phyloP scores from a whole-genome alignment of 2,329 filamentous ascomycete genomes.

The Neonectria magnoliae region DNA sequence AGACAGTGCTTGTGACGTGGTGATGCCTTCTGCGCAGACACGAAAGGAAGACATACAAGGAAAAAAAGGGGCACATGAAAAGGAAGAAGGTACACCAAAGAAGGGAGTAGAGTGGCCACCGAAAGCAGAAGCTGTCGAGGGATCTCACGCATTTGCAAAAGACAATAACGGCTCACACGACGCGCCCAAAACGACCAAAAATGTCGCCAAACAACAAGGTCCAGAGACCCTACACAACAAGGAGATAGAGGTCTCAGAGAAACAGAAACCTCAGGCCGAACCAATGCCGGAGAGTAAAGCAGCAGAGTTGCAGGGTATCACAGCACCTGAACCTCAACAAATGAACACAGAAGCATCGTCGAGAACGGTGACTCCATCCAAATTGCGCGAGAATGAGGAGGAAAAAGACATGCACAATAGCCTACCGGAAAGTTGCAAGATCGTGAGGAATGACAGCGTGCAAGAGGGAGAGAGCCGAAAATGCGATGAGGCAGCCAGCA shows the following conservation, averaged over 20 bases:
- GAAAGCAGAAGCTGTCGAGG: background rate
- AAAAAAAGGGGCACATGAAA: background rate
- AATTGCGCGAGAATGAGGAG: slow-evolving; percentile 1
- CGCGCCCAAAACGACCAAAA: background rate
- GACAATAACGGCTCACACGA: slow-evolving; percentile 20
- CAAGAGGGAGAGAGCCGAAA: slow-evolving; percentile 1
- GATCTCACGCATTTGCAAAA: slow-evolving; percentile 7
- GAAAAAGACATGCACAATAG: background rate
- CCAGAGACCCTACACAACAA: slow-evolving; percentile 6
- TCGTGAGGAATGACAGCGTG: background rate
- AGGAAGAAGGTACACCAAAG: background rate
- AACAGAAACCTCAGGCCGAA: slow-evolving; percentile 21
- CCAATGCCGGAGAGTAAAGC: slow-evolving; percentile 21
- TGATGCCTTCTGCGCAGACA: slow-evolving; percentile 11
- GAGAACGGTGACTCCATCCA: slow-evolving; percentile 26
- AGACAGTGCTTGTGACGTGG: slow-evolving; percentile 21
- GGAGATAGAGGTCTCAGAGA: slow-evolving; percentile 12
- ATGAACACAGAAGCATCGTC: slow-evolving; percentile 25
- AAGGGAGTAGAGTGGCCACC: background rate
- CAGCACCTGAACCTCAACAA: slow-evolving; percentile 39
- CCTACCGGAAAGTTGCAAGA: background rate
- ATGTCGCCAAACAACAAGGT: slow-evolving; percentile 17
- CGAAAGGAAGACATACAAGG: background rate
- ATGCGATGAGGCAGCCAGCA: background rate
- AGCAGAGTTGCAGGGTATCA: slow-evolving; percentile 36